A percentile compares a stretch with the other conserved stretches of the same genome.
Conservation (phyloP, 2,329 filamentous ascomycete species). For the Scopulariopsis brevicaulis region DNA sequence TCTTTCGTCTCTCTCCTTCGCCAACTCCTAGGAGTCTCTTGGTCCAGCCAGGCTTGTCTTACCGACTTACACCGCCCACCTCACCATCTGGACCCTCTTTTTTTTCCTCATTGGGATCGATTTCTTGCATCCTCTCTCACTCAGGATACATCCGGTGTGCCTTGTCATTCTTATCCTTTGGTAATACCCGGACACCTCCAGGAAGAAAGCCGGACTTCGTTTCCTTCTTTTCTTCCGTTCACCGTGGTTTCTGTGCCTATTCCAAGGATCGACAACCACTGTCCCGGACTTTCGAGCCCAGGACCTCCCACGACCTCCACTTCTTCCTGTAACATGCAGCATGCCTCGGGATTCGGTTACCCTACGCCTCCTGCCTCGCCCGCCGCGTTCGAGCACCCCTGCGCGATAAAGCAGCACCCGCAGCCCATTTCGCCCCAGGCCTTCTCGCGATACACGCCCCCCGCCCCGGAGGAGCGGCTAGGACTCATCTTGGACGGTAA, state of each 20-base stretch:
- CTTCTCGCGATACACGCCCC: slow-evolving; percentile 39
- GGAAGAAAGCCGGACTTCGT: slow-evolving; percentile 3
- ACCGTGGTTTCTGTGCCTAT: slow-evolving; percentile 5
- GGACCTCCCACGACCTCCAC: background rate
- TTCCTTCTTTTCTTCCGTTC: slow-evolving; percentile 7
- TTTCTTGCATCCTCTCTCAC: background rate
- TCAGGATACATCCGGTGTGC: background rate
- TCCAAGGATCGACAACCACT: slow-evolving; percentile 5
- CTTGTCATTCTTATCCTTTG: background rate
- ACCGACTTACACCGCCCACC: slow-evolving; percentile 1
- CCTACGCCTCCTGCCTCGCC: slow-evolving; percentile 48
- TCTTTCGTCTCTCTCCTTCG: background rate
- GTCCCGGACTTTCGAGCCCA: slow-evolving; percentile 12
- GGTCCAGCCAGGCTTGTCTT: background rate
- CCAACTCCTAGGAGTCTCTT: background rate
- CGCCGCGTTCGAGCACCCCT: slow-evolving; percentile 33
- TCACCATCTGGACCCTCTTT: background rate
- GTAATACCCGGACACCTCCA: background rate
- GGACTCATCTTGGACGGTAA: slow-evolving; percentile 74
- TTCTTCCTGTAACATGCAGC: slow-evolving; percentile 39
- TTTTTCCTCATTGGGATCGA: background rate
- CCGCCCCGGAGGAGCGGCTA: slow-evolving; percentile 72
- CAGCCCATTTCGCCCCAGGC: slow-evolving; percentile 21
- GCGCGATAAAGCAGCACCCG: slow-evolving; percentile 25
- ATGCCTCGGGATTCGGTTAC: slow-evolving; percentile 44